Conservation (phyloP, 2,329 filamentous ascomycete species). For the Trichoderma hamatum region DNA sequence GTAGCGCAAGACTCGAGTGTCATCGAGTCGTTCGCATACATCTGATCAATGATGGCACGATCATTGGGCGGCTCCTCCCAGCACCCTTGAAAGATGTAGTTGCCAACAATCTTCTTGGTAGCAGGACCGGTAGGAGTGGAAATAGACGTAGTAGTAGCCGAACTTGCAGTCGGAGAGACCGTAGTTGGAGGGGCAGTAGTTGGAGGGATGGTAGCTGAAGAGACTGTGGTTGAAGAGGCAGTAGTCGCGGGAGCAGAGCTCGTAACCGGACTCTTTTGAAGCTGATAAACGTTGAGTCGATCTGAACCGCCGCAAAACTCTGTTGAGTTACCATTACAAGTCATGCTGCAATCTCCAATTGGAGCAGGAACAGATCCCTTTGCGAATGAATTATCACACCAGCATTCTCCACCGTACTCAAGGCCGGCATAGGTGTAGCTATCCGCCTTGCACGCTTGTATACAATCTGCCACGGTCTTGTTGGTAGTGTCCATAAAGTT, state of each 20-base stretch:
- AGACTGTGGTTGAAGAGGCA: constrained; percentile 8
- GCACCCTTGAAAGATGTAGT: constrained; percentile 43
- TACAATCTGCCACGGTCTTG: constrained; percentile 41
- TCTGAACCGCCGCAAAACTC: constrained; percentile 43
- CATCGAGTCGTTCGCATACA: constrained; percentile 40
- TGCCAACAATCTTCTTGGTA: constrained; percentile 5
- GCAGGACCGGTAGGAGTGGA: constrained; percentile 32
- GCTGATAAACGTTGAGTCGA: constrained; percentile 42
- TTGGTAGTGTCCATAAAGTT: constrained; percentile 33
- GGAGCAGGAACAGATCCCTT: constrained; percentile 38
- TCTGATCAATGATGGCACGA: constrained; percentile 38
- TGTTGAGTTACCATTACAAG: constrained; percentile 43
- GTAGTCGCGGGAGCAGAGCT: constrained; percentile 32
- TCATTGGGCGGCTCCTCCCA: constrained; percentile 40
- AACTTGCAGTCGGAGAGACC: neutral
- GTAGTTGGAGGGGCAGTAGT: constrained; percentile 20
- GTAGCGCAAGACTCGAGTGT: constrained; percentile 40
- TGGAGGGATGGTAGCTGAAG: constrained; percentile 14
- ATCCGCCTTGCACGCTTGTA: constrained; percentile 39
- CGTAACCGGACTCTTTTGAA: constrained; percentile 25
- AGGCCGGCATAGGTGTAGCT: constrained; percentile 41
- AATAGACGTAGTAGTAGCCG: constrained; percentile 29
- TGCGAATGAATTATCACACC: constrained; percentile 40
- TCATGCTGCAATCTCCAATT: constrained; percentile 40
- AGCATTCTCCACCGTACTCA: constrained; percentile 48